Conservation (phyloP, 768 basidiomycete genomes). For the Dacryopinax spathularia region DNA sequence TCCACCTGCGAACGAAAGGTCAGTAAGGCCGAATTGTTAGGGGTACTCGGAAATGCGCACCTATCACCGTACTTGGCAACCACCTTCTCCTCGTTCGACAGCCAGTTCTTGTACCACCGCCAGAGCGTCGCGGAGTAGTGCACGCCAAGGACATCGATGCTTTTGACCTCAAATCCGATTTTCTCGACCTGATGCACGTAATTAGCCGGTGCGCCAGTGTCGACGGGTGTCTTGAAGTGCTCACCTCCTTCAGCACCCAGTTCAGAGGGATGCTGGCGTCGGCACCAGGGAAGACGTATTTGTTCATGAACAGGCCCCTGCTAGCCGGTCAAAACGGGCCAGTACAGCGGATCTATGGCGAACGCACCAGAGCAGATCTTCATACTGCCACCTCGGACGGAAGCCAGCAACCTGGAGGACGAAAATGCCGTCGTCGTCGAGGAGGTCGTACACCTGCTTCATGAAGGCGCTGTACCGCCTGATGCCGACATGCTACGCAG, state of each 20-base stretch:
- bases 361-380: conserved; percentile 82
- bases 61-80: conserved; percentile 78
- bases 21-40: not conserved
- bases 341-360: not conserved
- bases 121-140: conserved; percentile 88
- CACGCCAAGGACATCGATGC: conserved; percentile 89
- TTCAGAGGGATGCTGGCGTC: conserved; percentile 91
- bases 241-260: conserved; percentile 76
- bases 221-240: conserved; percentile 6
- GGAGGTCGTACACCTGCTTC: conserved; percentile 77
- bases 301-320: conserved; percentile 95
- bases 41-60: conserved; percentile 13
- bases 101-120: conserved; percentile 96
- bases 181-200: conserved; percentile 36
- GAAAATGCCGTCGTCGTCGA: conserved; percentile 88
- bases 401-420: conserved; percentile 97
- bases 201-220: not conserved
- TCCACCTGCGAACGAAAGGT: conserved; percentile 41
- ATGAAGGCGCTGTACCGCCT: conserved; percentile 83
- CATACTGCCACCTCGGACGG: conserved; percentile 92
- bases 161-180: conserved; percentile 94
- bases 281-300: conserved; percentile 96
- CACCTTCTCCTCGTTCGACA: conserved; percentile 81
- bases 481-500: conserved; percentile 74
- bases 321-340: not conserved